These are phyloP conservation scores for Hippophae rhamnoides DNA, from an alignment of 306 rosid species.

Conservation along the genomic window DNA sequence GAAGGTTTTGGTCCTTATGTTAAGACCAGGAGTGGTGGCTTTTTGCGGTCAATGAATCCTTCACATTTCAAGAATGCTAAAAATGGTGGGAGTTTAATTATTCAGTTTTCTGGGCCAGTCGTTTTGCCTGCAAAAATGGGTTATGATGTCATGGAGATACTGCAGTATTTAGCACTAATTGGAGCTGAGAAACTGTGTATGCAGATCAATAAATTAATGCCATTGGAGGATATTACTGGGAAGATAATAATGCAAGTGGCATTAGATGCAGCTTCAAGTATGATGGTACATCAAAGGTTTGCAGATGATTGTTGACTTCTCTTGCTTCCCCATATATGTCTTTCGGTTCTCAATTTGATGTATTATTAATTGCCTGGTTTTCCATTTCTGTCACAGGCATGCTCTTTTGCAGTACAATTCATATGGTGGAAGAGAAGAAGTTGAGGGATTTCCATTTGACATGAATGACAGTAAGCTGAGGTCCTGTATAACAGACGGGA, in stretches of 20 bases:
- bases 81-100: slow-evolving; percentile 41
- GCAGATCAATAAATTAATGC: slow-evolving; percentile 34
- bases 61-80: slow-evolving; percentile 46
- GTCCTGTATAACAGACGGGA: slow-evolving; percentile 13
- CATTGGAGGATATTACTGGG: slow-evolving; percentile 61
- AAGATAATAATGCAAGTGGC: slow-evolving; percentile 43
- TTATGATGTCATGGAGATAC: slow-evolving; percentile 48
- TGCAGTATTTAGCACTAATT: slow-evolving; percentile 39
- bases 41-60: slow-evolving; percentile 61
- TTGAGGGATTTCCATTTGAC: slow-evolving; percentile 23
- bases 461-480: slow-evolving; percentile 6
- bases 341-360: not conserved
- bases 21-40: slow-evolving; percentile 43
- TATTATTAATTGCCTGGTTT: slow-evolving; percentile 11
- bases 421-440: slow-evolving; percentile 15
- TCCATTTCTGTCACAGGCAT: slow-evolving; percentile 32
- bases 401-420: slow-evolving; percentile 20
- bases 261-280: slow-evolving; percentile 17
- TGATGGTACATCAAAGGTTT: slow-evolving; percentile 34
- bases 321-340: slow-evolving; percentile 5
- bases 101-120: slow-evolving; percentile 56
- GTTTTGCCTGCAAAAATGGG: slow-evolving; percentile 65
- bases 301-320: slow-evolving; percentile 6
- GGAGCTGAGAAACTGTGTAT: slow-evolving; percentile 37
- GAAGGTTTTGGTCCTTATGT: slow-evolving; percentile 57